Conservation (phyloP, 2,329 filamentous ascomycete species). For the Microcera coccophila region DNA sequence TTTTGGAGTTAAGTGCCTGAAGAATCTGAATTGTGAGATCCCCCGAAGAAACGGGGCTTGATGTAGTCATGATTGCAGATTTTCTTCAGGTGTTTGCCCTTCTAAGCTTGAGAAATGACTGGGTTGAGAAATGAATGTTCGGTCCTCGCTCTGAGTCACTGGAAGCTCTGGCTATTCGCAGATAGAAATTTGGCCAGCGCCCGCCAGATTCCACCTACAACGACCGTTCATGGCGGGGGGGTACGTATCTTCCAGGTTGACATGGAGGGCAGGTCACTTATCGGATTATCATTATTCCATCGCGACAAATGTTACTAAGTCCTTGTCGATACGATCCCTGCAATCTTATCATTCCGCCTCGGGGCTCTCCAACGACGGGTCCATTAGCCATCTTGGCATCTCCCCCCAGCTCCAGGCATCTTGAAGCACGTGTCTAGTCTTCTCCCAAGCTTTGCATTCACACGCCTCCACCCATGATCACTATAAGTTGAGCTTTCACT, state of each 20-base stretch:
- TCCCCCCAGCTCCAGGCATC: not conserved
- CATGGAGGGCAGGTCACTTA: conserved; percentile 4
- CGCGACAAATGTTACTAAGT: not conserved
- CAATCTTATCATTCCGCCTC: conserved; percentile 24
- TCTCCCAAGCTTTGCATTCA: not conserved
- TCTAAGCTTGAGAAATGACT: conserved; percentile 9
- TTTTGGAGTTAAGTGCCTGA: conserved; percentile 58
- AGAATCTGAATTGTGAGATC: conserved; percentile 65
- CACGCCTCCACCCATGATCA: conserved; percentile 19
- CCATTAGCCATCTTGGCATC: conserved; percentile 4
- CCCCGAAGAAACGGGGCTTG: conserved; percentile 35
- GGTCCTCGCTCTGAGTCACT: conserved; percentile 22
- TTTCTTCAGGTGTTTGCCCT: not conserved
- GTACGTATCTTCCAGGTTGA: conserved; percentile 17
- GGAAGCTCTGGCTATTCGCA: conserved; percentile 10
- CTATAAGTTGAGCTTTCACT: conserved; percentile 14
- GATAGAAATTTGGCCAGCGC: conserved; percentile 23
- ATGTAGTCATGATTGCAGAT: conserved; percentile 40
- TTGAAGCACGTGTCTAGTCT: conserved; percentile 2
- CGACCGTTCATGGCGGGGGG: conserved; percentile 22
- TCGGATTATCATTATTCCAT: conserved; percentile 14
- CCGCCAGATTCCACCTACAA: conserved; percentile 14
- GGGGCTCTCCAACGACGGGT: no score
- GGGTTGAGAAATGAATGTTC: conserved; percentile 8
- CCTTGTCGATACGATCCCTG: conserved; percentile 15